A percentile compares a stretch with the other conserved stretches of the same genome.
These are phyloP conservation scores for Omphalotus guepiniiformis DNA, from an alignment of 768 basidiomycete genomes.

Conservation along the genomic window DNA sequence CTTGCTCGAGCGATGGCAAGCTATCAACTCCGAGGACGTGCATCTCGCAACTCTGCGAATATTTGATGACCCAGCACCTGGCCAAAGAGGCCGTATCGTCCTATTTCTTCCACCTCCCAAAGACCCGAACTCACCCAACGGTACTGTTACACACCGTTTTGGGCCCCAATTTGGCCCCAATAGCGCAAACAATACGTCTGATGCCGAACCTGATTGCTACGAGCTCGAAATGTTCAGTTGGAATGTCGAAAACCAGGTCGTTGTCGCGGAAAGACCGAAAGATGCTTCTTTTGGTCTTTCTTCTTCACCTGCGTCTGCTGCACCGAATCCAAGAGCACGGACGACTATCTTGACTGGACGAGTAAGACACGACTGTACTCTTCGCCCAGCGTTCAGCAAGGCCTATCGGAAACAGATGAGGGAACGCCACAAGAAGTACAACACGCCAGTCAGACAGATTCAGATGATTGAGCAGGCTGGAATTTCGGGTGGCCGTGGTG, in stretches of 20 bases:
- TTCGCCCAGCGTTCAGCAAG: slow-evolving; percentile 64
- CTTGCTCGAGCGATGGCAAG: slow-evolving; percentile 82
- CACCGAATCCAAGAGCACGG: slow-evolving; percentile 56
- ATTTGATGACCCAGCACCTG: slow-evolving; percentile 49
- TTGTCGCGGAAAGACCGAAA: slow-evolving; percentile 80
- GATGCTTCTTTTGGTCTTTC: slow-evolving; percentile 39
- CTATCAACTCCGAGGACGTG: slow-evolving; percentile 66
- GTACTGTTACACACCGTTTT: slow-evolving; percentile 13
- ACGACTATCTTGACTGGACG: slow-evolving; percentile 77
- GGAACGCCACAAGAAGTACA: slow-evolving; percentile 60
- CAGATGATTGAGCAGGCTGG: slow-evolving; percentile 72
- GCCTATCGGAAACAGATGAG: slow-evolving; percentile 70
- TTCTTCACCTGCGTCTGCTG: slow-evolving; percentile 33
- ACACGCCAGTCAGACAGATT: slow-evolving; percentile 62
- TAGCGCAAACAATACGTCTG: slow-evolving; percentile 28
- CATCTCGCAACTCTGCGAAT: slow-evolving; percentile 85
- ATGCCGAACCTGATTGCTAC: slow-evolving; percentile 62
- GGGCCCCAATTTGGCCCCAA: slow-evolving; percentile 35
- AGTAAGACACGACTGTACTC: slow-evolving; percentile 76
- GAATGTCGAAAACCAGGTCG: slow-evolving; percentile 78
- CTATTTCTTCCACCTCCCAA: slow-evolving; percentile 62
- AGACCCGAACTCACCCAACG: slow-evolving; percentile 27
- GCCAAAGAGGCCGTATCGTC: slow-evolving; percentile 55
- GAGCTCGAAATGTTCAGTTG: slow-evolving; percentile 88
- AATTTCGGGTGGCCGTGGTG: slow-evolving; percentile 64